phyloP scores from a whole-genome alignment of 208 protist genomes.

The Novymonas esmeraldas region DNA sequence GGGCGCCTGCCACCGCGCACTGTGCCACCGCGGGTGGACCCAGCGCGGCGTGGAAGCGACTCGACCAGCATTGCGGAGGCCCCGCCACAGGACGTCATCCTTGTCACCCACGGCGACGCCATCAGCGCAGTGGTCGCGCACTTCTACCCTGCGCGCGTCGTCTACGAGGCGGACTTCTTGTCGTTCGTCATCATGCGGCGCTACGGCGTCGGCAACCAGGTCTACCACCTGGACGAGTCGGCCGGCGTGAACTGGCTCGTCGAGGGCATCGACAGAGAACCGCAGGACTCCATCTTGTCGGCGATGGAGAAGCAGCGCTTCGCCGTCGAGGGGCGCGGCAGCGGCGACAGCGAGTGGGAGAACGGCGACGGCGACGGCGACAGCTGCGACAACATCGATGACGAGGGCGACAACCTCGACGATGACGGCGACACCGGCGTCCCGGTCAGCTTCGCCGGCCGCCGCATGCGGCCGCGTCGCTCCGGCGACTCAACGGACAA shows the following conservation, averaged over 20 bases:
- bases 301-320: conserved; percentile 19
- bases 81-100: conserved; percentile 34
- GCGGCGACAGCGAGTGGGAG: not conserved
- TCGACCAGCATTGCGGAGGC: not conserved
- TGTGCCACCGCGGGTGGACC: not conserved
- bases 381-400: not conserved
- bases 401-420: conserved; percentile 26
- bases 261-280: conserved; percentile 45
- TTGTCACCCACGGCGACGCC: conserved; percentile 87
- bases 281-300: conserved; percentile 25
- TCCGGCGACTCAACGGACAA: not conserved
- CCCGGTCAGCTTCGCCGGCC: conserved; percentile 10
- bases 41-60: not conserved
- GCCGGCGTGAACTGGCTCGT: conserved; percentile 66
- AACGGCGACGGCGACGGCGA: not conserved
- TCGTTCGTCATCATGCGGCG: conserved; percentile 74
- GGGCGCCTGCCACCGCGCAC: conserved; percentile 1
- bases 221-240: conserved; percentile 52
- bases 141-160: conserved; percentile 69
- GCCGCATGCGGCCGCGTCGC: conserved; percentile 6
- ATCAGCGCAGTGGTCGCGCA: conserved; percentile 56
- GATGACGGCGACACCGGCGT: not conserved
- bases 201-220: conserved; percentile 20
- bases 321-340: not conserved
- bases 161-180: conserved; percentile 80